Base-by-base conservation (phyloP, 331 rosid genomes). In the Acacia pycnantha region DNA sequence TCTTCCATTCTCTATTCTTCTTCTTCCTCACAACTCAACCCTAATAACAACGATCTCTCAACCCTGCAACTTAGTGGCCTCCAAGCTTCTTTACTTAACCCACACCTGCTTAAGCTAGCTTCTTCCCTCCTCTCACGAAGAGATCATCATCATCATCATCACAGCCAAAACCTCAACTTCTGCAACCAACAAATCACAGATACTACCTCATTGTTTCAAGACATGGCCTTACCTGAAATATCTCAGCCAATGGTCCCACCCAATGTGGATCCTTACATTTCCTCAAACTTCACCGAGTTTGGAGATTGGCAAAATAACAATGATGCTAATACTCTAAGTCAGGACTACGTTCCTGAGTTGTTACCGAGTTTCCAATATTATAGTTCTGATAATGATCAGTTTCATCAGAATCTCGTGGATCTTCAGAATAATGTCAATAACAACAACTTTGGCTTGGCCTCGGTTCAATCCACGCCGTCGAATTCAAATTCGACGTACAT, bases 401-500 rank as follows among this genome's bases (percentile, higher is more conserved):
- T 3, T 18, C 44, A 66, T 33, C 73, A 67, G 48, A 21, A 43
- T 70, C 51, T 41, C 1, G 14, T 70, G 74, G 53, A 70, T 29
- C 74, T 24, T n/a, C 53, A 69, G 16, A 69, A 40, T 22, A 50
- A 44, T 11, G 16, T 11, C 0, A 40, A 40, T 13, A 62, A 62
- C 6, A 67, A 16, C 48, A 85, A 86, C n/a, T 87, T 88, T 79
- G 26, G 83, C 74, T 87, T 94, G 66, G 73, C 89, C 35, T 89
- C 95, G 2, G 87, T 89, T 54, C 79, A 88, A 11, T 90, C 97
- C 3, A 90, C 98, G 1, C 90, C 87, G 8, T 73, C 92, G 79
- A 91, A 95, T 58, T 95, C 99, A 3, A 95, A 85, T 67, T 93
- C 97, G 27, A 88, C 94, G 1, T 77, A 83, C 62, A 76, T 91